Evolutionary conservation across 73 alveolate genomes (phyloP).

Genomic region (Diophrys sp.): DNA sequence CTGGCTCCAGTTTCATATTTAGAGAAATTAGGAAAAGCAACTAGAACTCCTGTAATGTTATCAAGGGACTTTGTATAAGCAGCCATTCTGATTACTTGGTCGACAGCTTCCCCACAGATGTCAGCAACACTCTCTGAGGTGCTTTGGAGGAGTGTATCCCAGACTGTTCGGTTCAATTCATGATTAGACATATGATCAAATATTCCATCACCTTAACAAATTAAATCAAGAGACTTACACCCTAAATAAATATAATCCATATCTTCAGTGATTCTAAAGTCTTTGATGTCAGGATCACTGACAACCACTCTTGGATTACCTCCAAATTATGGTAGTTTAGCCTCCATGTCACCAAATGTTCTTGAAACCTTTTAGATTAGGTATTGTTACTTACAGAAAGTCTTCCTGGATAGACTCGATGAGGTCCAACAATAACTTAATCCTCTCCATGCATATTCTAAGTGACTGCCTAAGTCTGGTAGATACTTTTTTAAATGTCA

Average conservation of each 20-base stretch:
- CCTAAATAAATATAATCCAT: neutral
- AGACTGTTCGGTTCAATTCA: neutral
- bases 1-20: neutral
- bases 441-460: neutral
- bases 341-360: slow-evolving; percentile 86
- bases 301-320: slow-evolving; percentile 82
- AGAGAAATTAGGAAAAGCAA: slow-evolving; percentile 54
- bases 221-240: slow-evolving; percentile 14
- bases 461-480: neutral
- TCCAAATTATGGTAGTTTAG: slow-evolving; percentile 72
- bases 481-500: too few relatives aligned
- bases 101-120: slow-evolving; percentile 39
- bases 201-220: slow-evolving; percentile 6
- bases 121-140: slow-evolving; percentile 58
- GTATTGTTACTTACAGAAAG: too few relatives aligned
- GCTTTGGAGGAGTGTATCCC: slow-evolving; percentile 16
- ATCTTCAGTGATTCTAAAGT: neutral
- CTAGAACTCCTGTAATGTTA: slow-evolving; percentile 60
- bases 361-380: slow-evolving; percentile 59
- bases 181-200: neutral
- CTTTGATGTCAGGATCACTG: slow-evolving; percentile 54
- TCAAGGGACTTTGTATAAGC: slow-evolving; percentile 43
- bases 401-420: slow-evolving; percentile 84
- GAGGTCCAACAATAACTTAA: slow-evolving; percentile 63
- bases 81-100: slow-evolving; percentile 20